Evolutionary conservation across 1,139 yeast genomes (phyloP), one percentile per base, ranked within the genome.

Genomic region (Diutina siamensis): DNA sequence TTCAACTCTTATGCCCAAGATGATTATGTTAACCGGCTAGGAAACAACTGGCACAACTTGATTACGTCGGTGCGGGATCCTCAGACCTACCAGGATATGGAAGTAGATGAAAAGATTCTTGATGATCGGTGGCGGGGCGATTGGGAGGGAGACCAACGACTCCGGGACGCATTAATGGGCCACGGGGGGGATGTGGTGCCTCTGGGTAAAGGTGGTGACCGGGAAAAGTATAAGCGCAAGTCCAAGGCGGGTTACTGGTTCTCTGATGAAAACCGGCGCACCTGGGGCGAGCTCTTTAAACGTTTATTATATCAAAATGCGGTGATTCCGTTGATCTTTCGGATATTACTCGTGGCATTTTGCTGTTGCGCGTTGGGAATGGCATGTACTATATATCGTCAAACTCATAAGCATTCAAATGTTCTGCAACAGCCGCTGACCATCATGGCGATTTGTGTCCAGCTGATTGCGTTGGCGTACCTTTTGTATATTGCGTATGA

Each of bases 381-480:
- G 32, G 86, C 95, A 0, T 65, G 74, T 25, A 38, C 42, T 18
- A 38, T 38, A 15, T 38, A n/a, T 10, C 19, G 21, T 2, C 19
- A 15, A 9, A 56, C 63, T 20, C 64, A 66, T 49, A 68, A 74
- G 12, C 68, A 65, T n/a, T 46, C 49, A 2, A 57, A 62, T n/a
- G 61, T 86, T 13, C 68, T 74, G 2, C 95, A 87, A 58, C 92
- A 86, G 59, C 83, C 97, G 19, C 82, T 95, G 54, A 86, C 97
- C 0, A 79, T 88, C 46, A 87, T 92, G 95, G 94, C 97, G 1
- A 74, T 89, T 2, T 79, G 79, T 45, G 95, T 89, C 8, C 92
- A 88, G 59, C 68, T 88, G 32, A 69, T 80, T 52, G 96, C 95
- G 2, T 65, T 87, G 35, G 75, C 78, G 0, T 92, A 92, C 58